A percentile compares a stretch with the other conserved stretches of the same genome.
Conservation (phyloP, 176 grass and related monocot genomes). For the Lolium perenne region DNA sequence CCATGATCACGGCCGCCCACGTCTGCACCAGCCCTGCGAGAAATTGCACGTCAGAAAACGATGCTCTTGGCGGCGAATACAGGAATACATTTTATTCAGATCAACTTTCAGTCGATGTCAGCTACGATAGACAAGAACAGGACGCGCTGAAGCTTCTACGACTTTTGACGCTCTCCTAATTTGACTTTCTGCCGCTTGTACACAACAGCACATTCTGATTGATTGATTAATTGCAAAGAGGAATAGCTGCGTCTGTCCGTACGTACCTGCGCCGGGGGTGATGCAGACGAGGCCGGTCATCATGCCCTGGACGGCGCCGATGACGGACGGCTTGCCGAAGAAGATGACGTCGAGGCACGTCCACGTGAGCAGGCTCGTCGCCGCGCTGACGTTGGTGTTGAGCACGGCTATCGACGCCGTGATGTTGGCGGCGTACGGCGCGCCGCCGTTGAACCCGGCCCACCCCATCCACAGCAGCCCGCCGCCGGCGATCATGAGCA, state of each 20-base stretch:
- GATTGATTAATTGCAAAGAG: neutral
- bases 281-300: slow-evolving; percentile 94
- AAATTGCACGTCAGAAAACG: neutral
- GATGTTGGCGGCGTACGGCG: slow-evolving; percentile 73
- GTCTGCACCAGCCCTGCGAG: slow-evolving; percentile 66
- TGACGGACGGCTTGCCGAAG: slow-evolving; percentile 76
- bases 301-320: slow-evolving; percentile 91
- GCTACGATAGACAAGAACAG: neutral
- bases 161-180: slow-evolving; percentile 30
- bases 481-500: slow-evolving; percentile 73
- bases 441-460: slow-evolving; percentile 84
- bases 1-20: slow-evolving; percentile 71
- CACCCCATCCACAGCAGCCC: slow-evolving; percentile 82
- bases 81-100: neutral
- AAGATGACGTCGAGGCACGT: slow-evolving; percentile 85
- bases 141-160: neutral
- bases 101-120: neutral
- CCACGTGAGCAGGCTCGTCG: slow-evolving; percentile 84
- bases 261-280: slow-evolving; percentile 79
- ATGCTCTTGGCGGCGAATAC: neutral
- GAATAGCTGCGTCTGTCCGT: neutral
- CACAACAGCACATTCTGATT: neutral
- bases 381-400: slow-evolving; percentile 82
- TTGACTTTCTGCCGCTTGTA: slow-evolving; percentile 11
- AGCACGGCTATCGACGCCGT: slow-evolving; percentile 76